A percentile compares a stretch with the other conserved stretches of the same genome.
These are phyloP conservation scores for Colletotrichum higginsianum DNA, from an alignment of 2,329 filamentous ascomycete species.

Conservation along the genomic window DNA sequence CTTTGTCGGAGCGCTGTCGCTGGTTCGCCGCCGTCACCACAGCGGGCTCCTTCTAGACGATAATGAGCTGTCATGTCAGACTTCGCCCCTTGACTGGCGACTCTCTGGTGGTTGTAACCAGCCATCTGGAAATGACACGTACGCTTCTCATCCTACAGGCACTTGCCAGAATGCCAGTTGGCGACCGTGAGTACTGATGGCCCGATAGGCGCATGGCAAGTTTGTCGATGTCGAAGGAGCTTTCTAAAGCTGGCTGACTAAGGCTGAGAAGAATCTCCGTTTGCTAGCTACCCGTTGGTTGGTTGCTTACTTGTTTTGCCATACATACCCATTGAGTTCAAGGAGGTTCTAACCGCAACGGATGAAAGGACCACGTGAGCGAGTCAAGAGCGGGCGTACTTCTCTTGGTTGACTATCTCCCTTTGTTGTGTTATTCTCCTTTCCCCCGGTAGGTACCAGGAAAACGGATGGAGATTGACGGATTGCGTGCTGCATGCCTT, in stretches of 20 bases:
- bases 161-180: constrained; percentile 37
- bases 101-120: constrained; percentile 17
- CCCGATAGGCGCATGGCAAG: constrained; percentile 24
- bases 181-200: constrained; percentile 15
- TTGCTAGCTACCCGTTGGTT: constrained; percentile 2
- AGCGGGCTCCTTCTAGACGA: constrained; percentile 7
- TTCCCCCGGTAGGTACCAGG: constrained; percentile 14
- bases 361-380: constrained; percentile 34
- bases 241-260: neutral
- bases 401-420: constrained; percentile 20
- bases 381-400: constrained; percentile 35
- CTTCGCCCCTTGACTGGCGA: neutral
- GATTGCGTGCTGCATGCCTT: constrained; percentile 35
- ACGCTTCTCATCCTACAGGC: constrained; percentile 9
- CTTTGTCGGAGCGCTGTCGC: constrained; percentile 29
- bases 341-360: constrained; percentile 11
- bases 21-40: constrained; percentile 20
- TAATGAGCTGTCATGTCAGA: constrained; percentile 22
- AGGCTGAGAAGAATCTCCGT: neutral
- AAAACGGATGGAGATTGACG: constrained; percentile 3
- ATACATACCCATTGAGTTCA: constrained; percentile 16
- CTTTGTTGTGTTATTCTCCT: constrained; percentile 12
- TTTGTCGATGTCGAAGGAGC: constrained; percentile 4
- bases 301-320: constrained; percentile 22
- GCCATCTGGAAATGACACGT: constrained; percentile 3